Evolutionary conservation across 2,329 filamentous ascomycete genomes (phyloP).

Genomic region (Teratosphaeria epicoccoides): DNA sequence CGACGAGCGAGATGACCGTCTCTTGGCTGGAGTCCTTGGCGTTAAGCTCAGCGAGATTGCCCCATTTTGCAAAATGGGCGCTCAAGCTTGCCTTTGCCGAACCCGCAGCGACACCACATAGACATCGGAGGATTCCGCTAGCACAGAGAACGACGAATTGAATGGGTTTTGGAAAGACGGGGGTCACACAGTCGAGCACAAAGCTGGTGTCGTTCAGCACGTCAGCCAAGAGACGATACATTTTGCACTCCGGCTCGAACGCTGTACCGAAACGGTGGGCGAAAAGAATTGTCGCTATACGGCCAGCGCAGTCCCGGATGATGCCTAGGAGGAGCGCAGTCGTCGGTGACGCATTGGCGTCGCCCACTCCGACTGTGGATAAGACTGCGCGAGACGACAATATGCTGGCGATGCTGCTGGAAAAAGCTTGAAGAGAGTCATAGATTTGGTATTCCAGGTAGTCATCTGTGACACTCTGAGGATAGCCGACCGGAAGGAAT

Average conservation of each 20-base stretch:
- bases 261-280: conserved; percentile 71
- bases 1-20: conserved; percentile 78
- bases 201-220: conserved; percentile 81
- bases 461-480: conserved; percentile 73
- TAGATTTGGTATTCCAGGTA: conserved; percentile 68
- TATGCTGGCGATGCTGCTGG: conserved; percentile 67
- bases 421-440: conserved; percentile 77
- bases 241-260: conserved; percentile 84
- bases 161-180: conserved; percentile 52
- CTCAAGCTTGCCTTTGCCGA: conserved; percentile 85
- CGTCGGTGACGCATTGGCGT: conserved; percentile 67
- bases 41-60: conserved; percentile 87
- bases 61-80: conserved; percentile 78
- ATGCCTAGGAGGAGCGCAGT: conserved; percentile 73
- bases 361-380: conserved; percentile 68
- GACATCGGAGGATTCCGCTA: conserved; percentile 50
- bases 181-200: conserved; percentile 74
- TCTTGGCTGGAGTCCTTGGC: conserved; percentile 94
- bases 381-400: conserved; percentile 75
- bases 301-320: conserved; percentile 68
- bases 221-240: conserved; percentile 76
- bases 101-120: conserved; percentile 84
- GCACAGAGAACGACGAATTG: conserved; percentile 49
- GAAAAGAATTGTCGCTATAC: conserved; percentile 76
- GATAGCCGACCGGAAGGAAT: conserved; percentile 81